A percentile compares a stretch with the other conserved stretches of the same genome.
phyloP scores from a whole-genome alignment of 78 protist genomes.

The Emiliania huxleyi region DNA sequence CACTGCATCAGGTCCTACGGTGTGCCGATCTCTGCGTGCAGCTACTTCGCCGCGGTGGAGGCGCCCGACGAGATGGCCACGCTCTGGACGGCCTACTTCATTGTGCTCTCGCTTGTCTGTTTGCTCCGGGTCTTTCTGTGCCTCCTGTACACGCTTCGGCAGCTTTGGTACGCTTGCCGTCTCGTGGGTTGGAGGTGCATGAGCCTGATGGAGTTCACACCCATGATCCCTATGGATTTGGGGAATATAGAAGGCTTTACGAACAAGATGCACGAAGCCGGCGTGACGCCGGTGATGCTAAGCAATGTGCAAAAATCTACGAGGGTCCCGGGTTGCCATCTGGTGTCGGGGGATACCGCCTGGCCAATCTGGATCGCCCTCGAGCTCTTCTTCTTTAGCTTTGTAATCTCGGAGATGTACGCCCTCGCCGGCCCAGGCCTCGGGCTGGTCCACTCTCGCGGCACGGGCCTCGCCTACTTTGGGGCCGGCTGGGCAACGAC shows the following conservation, averaged over 20 bases:
- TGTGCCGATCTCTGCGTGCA: neutral
- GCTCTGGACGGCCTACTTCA: neutral
- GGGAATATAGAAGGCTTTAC: too few species aligned
- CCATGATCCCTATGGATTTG: too few species aligned
- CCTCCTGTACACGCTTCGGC: too few species aligned
- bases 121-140: neutral
- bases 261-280: too few species aligned
- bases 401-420: neutral
- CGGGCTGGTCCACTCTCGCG: neutral
- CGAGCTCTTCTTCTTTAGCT: neutral
- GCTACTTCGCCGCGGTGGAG: neutral
- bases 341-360: neutral
- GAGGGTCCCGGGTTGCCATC: neutral
- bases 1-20: neutral
- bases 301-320: too few species aligned
- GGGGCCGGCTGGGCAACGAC: neutral
- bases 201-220: too few species aligned
- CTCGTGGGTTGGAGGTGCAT: too few species aligned
- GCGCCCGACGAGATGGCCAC: neutral
- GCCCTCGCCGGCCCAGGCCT: neutral
- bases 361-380: neutral
- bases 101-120: neutral
- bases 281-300: too few species aligned
- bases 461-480: neutral
- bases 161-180: too few species aligned